Percentiles rank a stretch among this genome's conserved stretches.
phyloP scores from a whole-genome alignment of 1,284 basidiomycete genomes.

The Flammula alnicola region DNA sequence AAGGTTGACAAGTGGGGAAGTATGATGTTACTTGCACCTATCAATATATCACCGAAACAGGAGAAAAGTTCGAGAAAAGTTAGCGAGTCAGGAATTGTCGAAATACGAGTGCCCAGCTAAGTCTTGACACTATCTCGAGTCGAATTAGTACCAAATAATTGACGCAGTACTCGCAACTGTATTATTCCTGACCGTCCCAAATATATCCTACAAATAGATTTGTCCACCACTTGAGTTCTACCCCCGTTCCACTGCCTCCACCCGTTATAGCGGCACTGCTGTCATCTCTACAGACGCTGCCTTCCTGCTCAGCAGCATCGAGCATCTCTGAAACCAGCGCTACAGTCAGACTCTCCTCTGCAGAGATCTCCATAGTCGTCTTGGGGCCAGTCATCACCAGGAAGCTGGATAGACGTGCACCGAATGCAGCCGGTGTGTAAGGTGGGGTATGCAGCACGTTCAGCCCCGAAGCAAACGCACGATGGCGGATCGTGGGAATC shows the following conservation, averaged over 20 bases:
- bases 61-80: too few species aligned
- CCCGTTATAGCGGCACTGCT: constrained; percentile 45
- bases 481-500: constrained; percentile 66
- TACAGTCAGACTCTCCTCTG: constrained; percentile 70
- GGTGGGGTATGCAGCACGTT: constrained; percentile 85
- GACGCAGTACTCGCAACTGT: too few species aligned
- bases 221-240: constrained; percentile 64
- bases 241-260: constrained; percentile 47
- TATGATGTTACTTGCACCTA: too few species aligned
- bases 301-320: constrained; percentile 61
- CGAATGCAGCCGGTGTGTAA: constrained; percentile 70
- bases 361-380: constrained; percentile 68
- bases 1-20: too few species aligned
- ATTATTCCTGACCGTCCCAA: constrained; percentile 66
- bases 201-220: constrained; percentile 70
- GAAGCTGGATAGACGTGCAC: constrained; percentile 61
- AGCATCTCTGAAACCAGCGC: constrained; percentile 79
- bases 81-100: too few species aligned
- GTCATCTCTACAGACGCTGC: constrained; percentile 79
- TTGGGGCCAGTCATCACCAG: constrained; percentile 53
- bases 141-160: too few species aligned
- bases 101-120: too few species aligned
- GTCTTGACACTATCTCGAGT: too few species aligned
- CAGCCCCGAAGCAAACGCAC: constrained; percentile 74
- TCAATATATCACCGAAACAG: too few species aligned